Evolutionary conservation across 192 early-diverging fungal genomes (phyloP), one percentile per base, ranked within the genome.

Genomic region (Oehlia diaphana): DNA sequence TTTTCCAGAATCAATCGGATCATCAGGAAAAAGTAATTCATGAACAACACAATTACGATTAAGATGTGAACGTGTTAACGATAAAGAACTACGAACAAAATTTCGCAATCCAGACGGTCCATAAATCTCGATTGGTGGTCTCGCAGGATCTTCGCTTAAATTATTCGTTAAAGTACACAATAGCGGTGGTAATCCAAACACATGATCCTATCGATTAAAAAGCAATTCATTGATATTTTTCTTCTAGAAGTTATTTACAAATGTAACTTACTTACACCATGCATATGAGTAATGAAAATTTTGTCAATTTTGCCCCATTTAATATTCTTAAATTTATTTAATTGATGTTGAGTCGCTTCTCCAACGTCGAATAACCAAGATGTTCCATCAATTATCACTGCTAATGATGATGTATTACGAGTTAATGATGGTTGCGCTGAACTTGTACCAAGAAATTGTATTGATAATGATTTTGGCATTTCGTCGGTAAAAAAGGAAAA

Each of bases 341-440:
- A 76, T 58, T 89, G 89, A 73, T 90, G 89, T 64, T 90, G 89
- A 2, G 88, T 87, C 23, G 83, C 88, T 76, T 90, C 89, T 37
- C 89, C 89, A 68, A 83, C 84, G 47, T 90, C 89, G 81, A 90
- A 85, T 35, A 90, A 35, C 79, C 82, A 87, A 28, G 83, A 69
- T 16, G 86, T 82, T 16, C 86, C 85, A 26, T 86, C 78, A 4
- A 84, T 9, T 14, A 82, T 80, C 3, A 90, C 12, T 14, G 86
- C 88, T 53, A 90, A 84, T 2, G 83, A 68, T 44, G 87, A 87
- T 72, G 89, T 88, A 67, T 89, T 89, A 62, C 89, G 81, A 14
- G 89, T 90, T 0, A 78, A 50, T 31, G 87, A 88, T n/a, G 89
- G 89, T 64, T 90, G 89, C 13, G 89, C 88, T 49, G 87, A 88